Evolutionary conservation across 352 stramenopile genomes (phyloP), one percentile per base, ranked within the genome.

Genomic region (Phytophthora foliorum): DNA sequence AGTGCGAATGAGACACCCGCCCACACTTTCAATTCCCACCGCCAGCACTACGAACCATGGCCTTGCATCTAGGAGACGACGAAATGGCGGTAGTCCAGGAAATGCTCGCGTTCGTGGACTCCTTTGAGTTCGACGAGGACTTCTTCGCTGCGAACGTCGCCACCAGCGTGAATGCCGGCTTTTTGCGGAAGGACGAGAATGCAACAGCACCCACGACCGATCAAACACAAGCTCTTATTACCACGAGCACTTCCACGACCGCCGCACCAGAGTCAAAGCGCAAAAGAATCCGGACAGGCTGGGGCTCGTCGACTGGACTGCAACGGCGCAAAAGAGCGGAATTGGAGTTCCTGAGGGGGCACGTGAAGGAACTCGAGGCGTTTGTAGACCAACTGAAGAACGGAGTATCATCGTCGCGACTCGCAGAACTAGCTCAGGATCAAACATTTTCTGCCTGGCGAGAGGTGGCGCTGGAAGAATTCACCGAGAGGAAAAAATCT

Each of bases 401-500:
- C 38, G 38, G 17, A 13, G 38, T 13, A 19, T 22, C 38, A 6
- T 17, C 11, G 17, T 5, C 14, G 6, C 34, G 34, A 41, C 34
- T 41, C n/a, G 14, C 34, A 19, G 6, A 4, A n/a, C 34, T 16
- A 41, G 11, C 34, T 41, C n/a, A 41, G 34, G 34, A 6, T 19
- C 34, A 19, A 17, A 41, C 13, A 7, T 6, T 16, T n/a, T n/a
- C 38, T 11, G 38, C 62, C 7, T 68, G 60, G 60, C 38, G 24
- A 36, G 50, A 61, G 24, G 21, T 49, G 10, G 62, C 62, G 22
- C 10, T 65, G 36, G 22, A 49, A 3, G 62, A 63, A 45, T 65
- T 58, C 11, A 31, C 54, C 10, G 53, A 69, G 13, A 53, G 62
- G 44, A 53, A 58, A 25, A 69, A 69, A 24, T 50, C 52, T 1